These are phyloP conservation scores for Solanum hybrid DNA, from an alignment of 305 asterid species.

Conservation along the genomic window DNA sequence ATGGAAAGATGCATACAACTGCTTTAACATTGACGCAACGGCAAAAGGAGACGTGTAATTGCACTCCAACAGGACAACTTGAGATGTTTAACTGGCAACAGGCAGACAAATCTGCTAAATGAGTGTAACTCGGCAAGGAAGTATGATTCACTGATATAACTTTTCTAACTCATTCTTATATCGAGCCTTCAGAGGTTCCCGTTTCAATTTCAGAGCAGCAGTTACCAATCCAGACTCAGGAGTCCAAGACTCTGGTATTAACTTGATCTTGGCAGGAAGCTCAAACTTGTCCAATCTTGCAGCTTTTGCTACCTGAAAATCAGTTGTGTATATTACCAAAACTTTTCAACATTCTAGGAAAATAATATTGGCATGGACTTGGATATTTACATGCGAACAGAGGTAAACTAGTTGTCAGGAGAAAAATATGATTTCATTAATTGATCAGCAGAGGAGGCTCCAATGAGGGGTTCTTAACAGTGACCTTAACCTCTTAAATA, in stretches of 20 bases:
- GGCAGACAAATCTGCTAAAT: not conserved
- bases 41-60: not conserved
- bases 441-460: not conserved
- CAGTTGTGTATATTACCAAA: not conserved
- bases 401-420: not conserved
- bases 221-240: constrained; percentile 94
- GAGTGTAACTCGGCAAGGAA: not conserved
- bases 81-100: not conserved
- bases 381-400: not conserved
- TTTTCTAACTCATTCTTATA: constrained; percentile 55
- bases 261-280: constrained; percentile 67
- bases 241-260: constrained; percentile 82
- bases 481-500: not conserved
- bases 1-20: not conserved
- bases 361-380: not conserved
- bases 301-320: constrained; percentile 62
- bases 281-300: constrained; percentile 79
- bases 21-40: not conserved
- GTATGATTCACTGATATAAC: constrained; percentile 38
- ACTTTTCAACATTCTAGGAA: not conserved
- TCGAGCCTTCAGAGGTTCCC: constrained; percentile 66
- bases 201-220: constrained; percentile 84
- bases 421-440: not conserved
- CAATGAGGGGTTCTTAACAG: not conserved
- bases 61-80: not conserved